Evolutionary conservation across 73 alveolate species (phyloP), one percentile per base, ranked within the genome.

Genomic region (Paramecium caudatum): DNA sequence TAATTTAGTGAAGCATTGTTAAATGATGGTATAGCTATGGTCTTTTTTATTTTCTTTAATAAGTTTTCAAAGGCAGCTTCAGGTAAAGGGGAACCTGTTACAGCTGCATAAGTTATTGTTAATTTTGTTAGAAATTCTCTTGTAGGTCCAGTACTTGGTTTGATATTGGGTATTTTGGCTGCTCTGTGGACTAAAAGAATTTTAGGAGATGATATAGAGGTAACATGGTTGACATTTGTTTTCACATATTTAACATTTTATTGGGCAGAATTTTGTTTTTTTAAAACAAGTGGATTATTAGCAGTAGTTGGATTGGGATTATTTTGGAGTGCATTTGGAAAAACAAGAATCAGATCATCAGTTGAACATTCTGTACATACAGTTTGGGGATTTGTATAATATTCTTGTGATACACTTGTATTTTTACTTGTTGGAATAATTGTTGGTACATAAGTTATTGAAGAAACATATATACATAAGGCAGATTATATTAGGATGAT

Each of bases 21-120:
- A 3, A 92, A 92, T 46, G 96, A 92, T 68, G 96, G 94, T 46
- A 82, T 93, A 46, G 96, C 96, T 8, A 74, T 82, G 94, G 96
- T 92, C 17, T 81, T 92, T 85, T 92, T 90, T 82, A 34, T 78
- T 1, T 87, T 90, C 33, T 82, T 91, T 43, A 49, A 85, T 17
- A 65, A 65, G 5, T 65, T 65, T 33, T 33, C 83, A 32, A 55
- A 55, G 45, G 80, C 80, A 10, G 90, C 82, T 33, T 23, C 83
- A 33, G 91, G 61, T 16, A 92, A 90, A 37, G 96, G 96, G 23
- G 94, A 85, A 62, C 90, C 85, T 46, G 55, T 82, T 46, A 46
- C 82, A 13, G 90, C 93, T 17, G 85, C 91, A 17, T 47, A 90
- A 27, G 78, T 90, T 8, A 48, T 47, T 8, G 80, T 90, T 15